Evolutionary conservation across 225 moss, liverwort and hornwort species (phyloP).

Genomic region (Straminergon stramineum): DNA sequence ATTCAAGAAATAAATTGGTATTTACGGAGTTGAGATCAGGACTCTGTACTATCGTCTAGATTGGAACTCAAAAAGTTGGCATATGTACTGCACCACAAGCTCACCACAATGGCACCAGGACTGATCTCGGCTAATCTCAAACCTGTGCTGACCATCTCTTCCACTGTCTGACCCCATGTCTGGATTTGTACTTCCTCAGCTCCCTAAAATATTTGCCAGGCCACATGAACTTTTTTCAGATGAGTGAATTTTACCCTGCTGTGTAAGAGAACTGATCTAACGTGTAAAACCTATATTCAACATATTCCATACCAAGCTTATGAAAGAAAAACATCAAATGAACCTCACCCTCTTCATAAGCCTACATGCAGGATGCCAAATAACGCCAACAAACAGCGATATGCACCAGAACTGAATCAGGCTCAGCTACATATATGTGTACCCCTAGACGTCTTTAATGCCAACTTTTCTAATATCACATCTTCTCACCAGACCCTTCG

Average conservation of each 20-base stretch:
- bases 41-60: background rate
- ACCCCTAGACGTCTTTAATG: background rate
- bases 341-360: background rate
- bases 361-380: background rate
- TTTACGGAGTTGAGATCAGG: background rate
- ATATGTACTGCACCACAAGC: background rate
- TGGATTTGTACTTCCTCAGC: slow-evolving; percentile 52
- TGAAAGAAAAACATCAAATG: background rate
- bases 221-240: background rate
- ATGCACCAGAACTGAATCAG: background rate
- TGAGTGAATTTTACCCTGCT: background rate
- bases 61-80: background rate
- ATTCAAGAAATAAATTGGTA: background rate
- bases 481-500: background rate
- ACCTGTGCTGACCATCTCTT: slow-evolving; percentile 33
- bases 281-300: background rate
- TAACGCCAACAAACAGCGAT: background rate
- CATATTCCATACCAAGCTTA: background rate
- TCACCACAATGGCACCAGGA: slow-evolving; percentile 40
- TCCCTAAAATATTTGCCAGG: slow-evolving; percentile 21
- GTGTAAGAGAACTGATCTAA: background rate
- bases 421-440: background rate
- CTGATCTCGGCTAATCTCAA: slow-evolving; percentile 30
- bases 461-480: background rate
- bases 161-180: slow-evolving; percentile 42